Base-by-base conservation (phyloP, 23 red algal species). In the Chondrus crispus region DNA sequence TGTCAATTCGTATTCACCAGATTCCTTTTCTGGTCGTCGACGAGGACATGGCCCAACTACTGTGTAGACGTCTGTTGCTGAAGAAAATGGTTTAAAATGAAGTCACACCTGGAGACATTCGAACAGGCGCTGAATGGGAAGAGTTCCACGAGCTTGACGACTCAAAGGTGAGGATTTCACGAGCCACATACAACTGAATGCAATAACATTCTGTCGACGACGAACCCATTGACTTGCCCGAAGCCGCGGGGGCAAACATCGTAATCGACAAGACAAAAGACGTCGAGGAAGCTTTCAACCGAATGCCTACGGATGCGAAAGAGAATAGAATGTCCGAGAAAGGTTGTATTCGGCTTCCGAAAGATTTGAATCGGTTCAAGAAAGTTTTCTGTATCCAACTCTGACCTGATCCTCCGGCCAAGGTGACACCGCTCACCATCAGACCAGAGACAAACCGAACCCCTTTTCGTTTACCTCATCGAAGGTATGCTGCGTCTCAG, bases 351-450 rank as follows among this genome's bases (percentile, higher is more conserved):
- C 11, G 18, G 13, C n/a, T 50, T 14, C 11, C 16, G 46, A 26
- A 51, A 13, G 11, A 52, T 14, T 39, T 80, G 41, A 11, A 12
- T 12, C 12, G 18, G 41, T 51, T 52, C 48, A 11, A 39, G 13
- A 39, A 80, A 14, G 46, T 80, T 12, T 52, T 80, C 74, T 13
- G 46, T 10, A 80, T 80, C 74, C 49, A 80, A 26, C 66, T 71
- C 11, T 12, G 66, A 12, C 22, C 66, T 24, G 66, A 71, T 71
- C 22, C 66, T 24, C 74, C 74, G 13, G 74, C 46, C 30, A 30
- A 80, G 11, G 74, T 80, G 11, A 12, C 16, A 80, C 74, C 74
- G 11, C 46, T 50, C 12, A 12, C 19, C 11, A 52, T 80, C 16
- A n/a, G 10, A 16, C 44, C 20, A 45, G 19, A 11, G 46, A n/a